Evolutionary conservation across 495 filamentous ascomycete species (phyloP), one percentile per base, ranked within the genome.

Genomic region (Umbilicaria muhlenbergii): DNA sequence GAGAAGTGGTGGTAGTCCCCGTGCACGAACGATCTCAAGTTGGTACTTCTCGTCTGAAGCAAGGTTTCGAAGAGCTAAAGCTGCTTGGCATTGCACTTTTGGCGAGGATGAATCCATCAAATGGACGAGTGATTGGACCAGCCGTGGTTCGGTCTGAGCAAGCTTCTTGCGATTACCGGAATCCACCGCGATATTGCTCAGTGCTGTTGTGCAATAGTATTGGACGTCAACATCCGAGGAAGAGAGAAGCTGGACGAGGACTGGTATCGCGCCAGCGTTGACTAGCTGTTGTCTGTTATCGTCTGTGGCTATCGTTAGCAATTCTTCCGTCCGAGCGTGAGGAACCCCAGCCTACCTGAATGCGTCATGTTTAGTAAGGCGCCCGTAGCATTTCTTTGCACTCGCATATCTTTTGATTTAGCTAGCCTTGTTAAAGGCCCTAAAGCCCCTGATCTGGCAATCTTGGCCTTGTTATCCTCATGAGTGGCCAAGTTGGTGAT

Each of bases 31-130:
- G 54, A 98, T 95, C 53, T 98, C 91, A 15, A 96, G 76, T 62
- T 98, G 91, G 52, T 98, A 98, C 62, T 94, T 93, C 56, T 98
- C 91, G 57, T 98, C 91, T 31, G 92, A 96, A 7, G 91, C 91
- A 39, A 98, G 70, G 56, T 98, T 98, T 53, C 91, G 77, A 34
- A 98, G 75, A 24, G 91, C 91, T 17, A 98, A 66, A 15, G 92
- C 91, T 34, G 91, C 91, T 65, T 98, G 91, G 56, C 92, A 96
- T 58, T 98, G 91, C 11, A 98, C 91, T 58, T 95, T 96, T 15
- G 92, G 91, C 11, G 91, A 94, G 8, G 83, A 84, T 0, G 88
- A 94, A 54, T 95, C 88, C 86, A 96, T 96, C 16, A 98, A 70
- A 50, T 92, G 85, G 21, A 96, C 89, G 34, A 98, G 69, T 11